Evolutionary conservation across 2,329 filamentous ascomycete genomes (phyloP).

Genomic region (Calonectria hongkongensis): DNA sequence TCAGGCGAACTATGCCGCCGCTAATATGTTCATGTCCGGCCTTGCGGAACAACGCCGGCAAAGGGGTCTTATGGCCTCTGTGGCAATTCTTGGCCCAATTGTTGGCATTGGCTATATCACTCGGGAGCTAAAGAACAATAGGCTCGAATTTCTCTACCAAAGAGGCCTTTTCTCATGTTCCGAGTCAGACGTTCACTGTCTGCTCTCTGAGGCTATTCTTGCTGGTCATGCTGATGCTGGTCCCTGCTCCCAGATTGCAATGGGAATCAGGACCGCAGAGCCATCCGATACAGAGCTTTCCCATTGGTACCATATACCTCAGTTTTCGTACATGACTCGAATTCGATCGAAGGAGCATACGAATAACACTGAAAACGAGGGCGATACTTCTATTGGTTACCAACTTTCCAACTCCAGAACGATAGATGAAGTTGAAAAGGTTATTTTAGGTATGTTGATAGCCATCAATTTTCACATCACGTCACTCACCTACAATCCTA

Average conservation of each 20-base stretch:
- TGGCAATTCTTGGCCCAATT: conserved; percentile 59
- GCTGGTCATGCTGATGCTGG: neutral
- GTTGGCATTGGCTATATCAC: conserved; percentile 64
- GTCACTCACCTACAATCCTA: neutral
- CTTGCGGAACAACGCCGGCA: conserved; percentile 53
- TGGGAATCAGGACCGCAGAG: neutral
- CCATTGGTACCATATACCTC: neutral
- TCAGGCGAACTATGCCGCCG: conserved; percentile 61
- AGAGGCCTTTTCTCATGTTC: neutral
- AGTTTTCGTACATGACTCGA: neutral
- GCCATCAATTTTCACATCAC: neutral
- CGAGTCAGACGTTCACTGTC: neutral
- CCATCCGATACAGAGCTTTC: neutral
- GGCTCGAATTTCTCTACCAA: neutral
- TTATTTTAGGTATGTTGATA: neutral
- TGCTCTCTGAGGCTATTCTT: neutral
- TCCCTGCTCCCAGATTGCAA: neutral
- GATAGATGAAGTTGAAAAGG: neutral
- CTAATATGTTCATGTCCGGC: conserved; percentile 60
- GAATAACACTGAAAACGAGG: neutral
- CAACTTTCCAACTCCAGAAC: neutral
- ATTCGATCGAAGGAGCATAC: neutral
- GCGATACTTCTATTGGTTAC: neutral
- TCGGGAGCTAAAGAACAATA: neutral
- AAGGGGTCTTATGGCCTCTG: conserved; percentile 52